Conservation (phyloP, 192 early-diverging fungal species). For the Phlyctochytrium arcticum region DNA sequence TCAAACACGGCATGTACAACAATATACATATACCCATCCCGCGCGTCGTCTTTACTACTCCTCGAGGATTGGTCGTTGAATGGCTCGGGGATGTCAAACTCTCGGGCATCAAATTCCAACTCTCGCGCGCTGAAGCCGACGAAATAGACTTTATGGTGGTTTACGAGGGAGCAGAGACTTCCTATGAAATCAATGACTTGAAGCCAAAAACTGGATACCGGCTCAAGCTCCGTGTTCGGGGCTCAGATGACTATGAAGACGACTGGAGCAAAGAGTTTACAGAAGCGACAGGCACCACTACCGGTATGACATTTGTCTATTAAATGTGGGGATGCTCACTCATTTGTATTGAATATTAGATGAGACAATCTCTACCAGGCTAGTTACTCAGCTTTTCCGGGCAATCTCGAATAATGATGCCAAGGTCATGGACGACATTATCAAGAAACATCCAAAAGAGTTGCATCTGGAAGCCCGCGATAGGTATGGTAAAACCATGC, state of each 20-base stretch:
- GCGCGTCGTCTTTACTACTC: neutral
- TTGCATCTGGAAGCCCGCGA: conserved; percentile 44
- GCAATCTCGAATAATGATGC: conserved; percentile 37
- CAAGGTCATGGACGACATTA: conserved; percentile 19
- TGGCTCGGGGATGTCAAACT: conserved; percentile 4
- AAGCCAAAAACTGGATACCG: conserved; percentile 44
- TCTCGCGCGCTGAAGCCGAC: conserved; percentile 31
- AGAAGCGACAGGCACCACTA: conserved; percentile 29
- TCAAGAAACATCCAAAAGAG: conserved; percentile 29
- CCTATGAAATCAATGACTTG: conserved; percentile 26
- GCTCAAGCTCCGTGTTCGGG: conserved; percentile 35
- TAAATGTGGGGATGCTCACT: neutral
- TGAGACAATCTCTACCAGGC: conserved; percentile 32
- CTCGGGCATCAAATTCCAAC: conserved; percentile 11
- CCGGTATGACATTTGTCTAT: conserved; percentile 23
- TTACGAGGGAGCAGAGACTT: conserved; percentile 39
- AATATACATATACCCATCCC: conserved; percentile 16
- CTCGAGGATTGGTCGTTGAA: conserved; percentile 5
- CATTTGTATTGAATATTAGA: conserved; percentile 9
- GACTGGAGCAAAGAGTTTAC: conserved; percentile 31
- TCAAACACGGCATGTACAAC: no score
- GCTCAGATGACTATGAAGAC: neutral
- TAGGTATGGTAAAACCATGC: conserved; percentile 39
- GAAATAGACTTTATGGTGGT: conserved; percentile 33
- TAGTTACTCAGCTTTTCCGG: conserved; percentile 31